These are phyloP conservation scores for Paecilomyces sp. DNA, from an alignment of 2,329 filamentous ascomycete species.

Conservation along the genomic window DNA sequence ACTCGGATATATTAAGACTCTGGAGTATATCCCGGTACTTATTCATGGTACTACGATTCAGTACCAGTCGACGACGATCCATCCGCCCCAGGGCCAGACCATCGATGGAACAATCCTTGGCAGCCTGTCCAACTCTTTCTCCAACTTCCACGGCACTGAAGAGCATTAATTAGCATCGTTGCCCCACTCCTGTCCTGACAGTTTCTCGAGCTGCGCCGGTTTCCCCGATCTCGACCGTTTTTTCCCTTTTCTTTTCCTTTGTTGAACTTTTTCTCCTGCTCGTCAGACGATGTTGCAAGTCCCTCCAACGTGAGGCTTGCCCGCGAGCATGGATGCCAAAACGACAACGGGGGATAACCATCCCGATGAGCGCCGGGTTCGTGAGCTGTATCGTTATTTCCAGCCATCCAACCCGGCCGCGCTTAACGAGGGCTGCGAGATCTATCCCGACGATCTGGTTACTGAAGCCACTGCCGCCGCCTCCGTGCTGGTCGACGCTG, in stretches of 20 bases:
- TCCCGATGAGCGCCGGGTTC: conserved; percentile 23
- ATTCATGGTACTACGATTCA: no score
- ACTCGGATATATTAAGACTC: no score
- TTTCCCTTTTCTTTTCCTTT: neutral
- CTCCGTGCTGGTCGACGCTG: conserved; percentile 8
- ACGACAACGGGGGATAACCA: conserved; percentile 11
- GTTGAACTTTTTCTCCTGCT: neutral
- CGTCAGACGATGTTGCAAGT: neutral
- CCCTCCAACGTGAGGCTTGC: neutral
- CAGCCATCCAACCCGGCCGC: conserved; percentile 20
- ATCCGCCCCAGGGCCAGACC: neutral
- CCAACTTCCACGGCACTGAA: neutral
- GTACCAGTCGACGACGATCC: no score
- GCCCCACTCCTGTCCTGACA: neutral
- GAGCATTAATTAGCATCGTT: no score
- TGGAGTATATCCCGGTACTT: no score
- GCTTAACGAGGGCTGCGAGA: conserved; percentile 10
- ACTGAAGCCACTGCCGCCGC: conserved; percentile 6
- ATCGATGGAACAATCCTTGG: neutral
- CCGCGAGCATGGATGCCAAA: neutral
- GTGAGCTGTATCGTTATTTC: conserved; percentile 35
- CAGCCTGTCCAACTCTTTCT: neutral
- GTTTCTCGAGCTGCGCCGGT: neutral
- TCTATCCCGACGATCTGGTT: conserved; percentile 8
- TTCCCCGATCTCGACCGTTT: neutral